Conservation (phyloP, 2,329 filamentous ascomycete genomes). For the Orbilia brochopaga region DNA sequence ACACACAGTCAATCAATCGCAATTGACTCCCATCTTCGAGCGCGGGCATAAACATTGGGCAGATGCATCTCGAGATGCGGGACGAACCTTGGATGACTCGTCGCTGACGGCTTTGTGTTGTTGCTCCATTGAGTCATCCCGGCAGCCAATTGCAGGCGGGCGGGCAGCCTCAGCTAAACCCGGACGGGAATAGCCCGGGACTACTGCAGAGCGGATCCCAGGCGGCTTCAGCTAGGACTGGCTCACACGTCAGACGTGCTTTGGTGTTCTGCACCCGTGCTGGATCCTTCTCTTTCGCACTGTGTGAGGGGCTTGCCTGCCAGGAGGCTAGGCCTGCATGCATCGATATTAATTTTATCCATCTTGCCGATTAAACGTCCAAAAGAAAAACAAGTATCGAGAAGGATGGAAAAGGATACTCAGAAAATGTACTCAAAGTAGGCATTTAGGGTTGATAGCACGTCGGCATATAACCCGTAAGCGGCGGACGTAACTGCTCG, state of each 20-base stretch:
- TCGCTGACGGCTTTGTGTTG: slow-evolving; percentile 33
- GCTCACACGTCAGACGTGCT: background rate
- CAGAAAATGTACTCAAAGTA: no score
- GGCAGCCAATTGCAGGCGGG: slow-evolving; percentile 24
- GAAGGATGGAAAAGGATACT: background rate
- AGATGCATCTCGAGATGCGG: slow-evolving; percentile 19
- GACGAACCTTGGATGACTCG: slow-evolving; percentile 32
- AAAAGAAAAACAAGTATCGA: background rate
- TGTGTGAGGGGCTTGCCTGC: no score
- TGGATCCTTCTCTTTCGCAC: no score
- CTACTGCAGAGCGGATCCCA: background rate
- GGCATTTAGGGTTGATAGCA: no score
- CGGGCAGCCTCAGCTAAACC: slow-evolving; percentile 28
- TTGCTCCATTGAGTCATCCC: slow-evolving; percentile 43
- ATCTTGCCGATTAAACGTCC: background rate
- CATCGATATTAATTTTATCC: no score
- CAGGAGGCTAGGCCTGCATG: no score
- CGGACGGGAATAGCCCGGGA: slow-evolving; percentile 12
- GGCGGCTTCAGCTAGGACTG: background rate
- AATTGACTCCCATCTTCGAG: background rate
- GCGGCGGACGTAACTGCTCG: background rate
- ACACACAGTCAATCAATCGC: background rate
- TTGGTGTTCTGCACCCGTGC: background rate
- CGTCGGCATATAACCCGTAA: no score
- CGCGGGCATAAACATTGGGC: background rate